Evolutionary conservation across 2,329 filamentous ascomycete genomes (phyloP).

Genomic region (Tolypocladium endophyticum): DNA sequence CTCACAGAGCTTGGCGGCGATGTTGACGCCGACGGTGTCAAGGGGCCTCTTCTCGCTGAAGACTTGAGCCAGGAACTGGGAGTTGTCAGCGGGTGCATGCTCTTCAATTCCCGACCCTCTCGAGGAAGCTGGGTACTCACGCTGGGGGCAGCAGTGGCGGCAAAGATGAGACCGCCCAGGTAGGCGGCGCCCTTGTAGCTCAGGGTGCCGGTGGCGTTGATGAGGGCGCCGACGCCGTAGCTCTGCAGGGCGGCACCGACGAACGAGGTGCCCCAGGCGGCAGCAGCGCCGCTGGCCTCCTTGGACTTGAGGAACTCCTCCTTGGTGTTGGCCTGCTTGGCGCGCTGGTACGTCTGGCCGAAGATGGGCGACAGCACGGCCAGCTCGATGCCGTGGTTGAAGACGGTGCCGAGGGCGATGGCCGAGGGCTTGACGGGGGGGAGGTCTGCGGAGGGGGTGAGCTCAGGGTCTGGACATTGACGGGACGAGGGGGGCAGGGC

Average conservation of each 20-base stretch:
- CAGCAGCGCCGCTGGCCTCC: slow-evolving; percentile 78
- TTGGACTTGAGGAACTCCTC: slow-evolving; percentile 93
- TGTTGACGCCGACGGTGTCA: slow-evolving; percentile 80
- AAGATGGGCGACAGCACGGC: slow-evolving; percentile 84
- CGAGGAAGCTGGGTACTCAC: slow-evolving; percentile 37
- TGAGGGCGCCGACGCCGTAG: slow-evolving; percentile 80
- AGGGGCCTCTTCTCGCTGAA: slow-evolving; percentile 85
- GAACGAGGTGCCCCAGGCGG: slow-evolving; percentile 84
- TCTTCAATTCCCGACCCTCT: too few relatives aligned
- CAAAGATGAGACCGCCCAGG: slow-evolving; percentile 82
- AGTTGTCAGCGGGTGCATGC: slow-evolving; percentile 4
- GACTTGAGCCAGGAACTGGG: slow-evolving; percentile 73
- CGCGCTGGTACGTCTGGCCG: slow-evolving; percentile 87
- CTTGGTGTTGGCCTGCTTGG: slow-evolving; percentile 84
- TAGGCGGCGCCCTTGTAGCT: slow-evolving; percentile 97
- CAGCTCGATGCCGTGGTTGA: slow-evolving; percentile 87
- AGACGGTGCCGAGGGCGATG: slow-evolving; percentile 89
- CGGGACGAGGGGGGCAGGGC: not conserved
- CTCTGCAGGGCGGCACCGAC: slow-evolving; percentile 81
- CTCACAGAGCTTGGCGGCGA: slow-evolving; percentile 78
- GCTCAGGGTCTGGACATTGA: not conserved
- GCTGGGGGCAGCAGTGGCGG: slow-evolving; percentile 76
- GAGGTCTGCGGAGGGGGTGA: slow-evolving; percentile 32
- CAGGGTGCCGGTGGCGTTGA: slow-evolving; percentile 90
- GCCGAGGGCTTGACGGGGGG: slow-evolving; percentile 90